Base-by-base conservation (phyloP, 2,329 filamentous ascomycete species). In the Herpotrichia juniperi region DNA sequence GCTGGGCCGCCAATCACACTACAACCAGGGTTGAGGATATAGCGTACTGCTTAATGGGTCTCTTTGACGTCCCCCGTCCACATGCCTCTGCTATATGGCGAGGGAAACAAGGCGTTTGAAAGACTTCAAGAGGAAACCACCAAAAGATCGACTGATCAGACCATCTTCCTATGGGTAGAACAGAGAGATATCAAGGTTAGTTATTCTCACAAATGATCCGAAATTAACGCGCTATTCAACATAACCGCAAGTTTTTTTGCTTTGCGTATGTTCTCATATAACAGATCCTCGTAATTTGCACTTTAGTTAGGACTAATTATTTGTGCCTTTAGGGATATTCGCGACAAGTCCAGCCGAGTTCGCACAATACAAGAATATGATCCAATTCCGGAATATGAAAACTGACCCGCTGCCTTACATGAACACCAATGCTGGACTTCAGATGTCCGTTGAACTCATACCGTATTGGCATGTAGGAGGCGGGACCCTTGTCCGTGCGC, bases 11-110 rank as follows among this genome's bases (percentile, higher is more conserved):
- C 24, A 30, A 16, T 3, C 46, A 60, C 16, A 12, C 47, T 11
- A 60, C 58, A 1, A 55, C 47, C 32, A 28, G 34, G 3, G 42
- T 47, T 11, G 56, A 58, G 46, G 56, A 58, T 40, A 42, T 35
- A 17, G 56, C 51, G 3, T 58, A 58, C 30, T 54, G 25, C 11
- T 30, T 54, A 14, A 37, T 57, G 12, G 56, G 56, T 9, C 30
- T 59, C n/a, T 59, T 59, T 37, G 56, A 49, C n/a, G n/a, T n/a
- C n/a, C n/a, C n/a, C n/a, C 30, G 42, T 52, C 7, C 17, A 52
- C 16, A 48, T 52, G 45, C 44, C 50, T 5, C 30, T 48, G 9
- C 28, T 49, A 21, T 52, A 49, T 35, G 46, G 50, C 9, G 50
- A 52, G 26, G 55, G 55, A 11, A 17, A 8, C 5, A 28, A 52